Conservation (phyloP, 1,139 yeast genomes). For the Suhomyces maxii region DNA sequence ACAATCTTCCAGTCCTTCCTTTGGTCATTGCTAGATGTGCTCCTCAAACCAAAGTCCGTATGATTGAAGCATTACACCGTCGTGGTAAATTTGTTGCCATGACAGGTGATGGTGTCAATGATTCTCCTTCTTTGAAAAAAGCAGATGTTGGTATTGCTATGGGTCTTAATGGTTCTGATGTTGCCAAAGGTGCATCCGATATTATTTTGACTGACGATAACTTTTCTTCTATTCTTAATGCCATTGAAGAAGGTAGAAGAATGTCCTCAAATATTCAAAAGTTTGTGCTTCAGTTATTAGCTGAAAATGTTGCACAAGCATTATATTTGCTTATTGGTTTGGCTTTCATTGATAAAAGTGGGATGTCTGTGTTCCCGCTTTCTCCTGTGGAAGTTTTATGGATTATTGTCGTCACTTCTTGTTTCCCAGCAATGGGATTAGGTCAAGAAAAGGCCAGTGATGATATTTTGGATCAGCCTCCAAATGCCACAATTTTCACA, state of each 20-base stretch:
- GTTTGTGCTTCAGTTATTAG: constrained; percentile 75
- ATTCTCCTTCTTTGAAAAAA: constrained; percentile 75
- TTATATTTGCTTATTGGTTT: constrained; percentile 69
- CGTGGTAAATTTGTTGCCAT: constrained; percentile 71
- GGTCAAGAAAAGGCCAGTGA: constrained; percentile 70
- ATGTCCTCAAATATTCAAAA: constrained; percentile 82
- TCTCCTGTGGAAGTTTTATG: constrained; percentile 80
- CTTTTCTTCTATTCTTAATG: constrained; percentile 74
- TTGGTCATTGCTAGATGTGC: constrained; percentile 84
- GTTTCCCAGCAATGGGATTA: constrained; percentile 88
- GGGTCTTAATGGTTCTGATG: constrained; percentile 82
- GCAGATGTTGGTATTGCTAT: constrained; percentile 89
- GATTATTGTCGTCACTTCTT: constrained; percentile 76
- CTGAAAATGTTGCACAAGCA: constrained; percentile 80
- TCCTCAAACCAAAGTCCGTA: constrained; percentile 80
- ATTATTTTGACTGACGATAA: constrained; percentile 75
- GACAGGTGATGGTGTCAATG: constrained; percentile 91
- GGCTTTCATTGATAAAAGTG: constrained; percentile 61
- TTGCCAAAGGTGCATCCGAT: constrained; percentile 79
- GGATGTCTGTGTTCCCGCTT: constrained; percentile 70
- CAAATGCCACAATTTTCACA: constrained; percentile 65
- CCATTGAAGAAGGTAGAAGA: constrained; percentile 80
- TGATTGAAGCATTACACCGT: constrained; percentile 81
- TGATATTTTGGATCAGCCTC: constrained; percentile 67
- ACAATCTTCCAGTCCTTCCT: constrained; percentile 67